Percentiles rank a stretch among this genome's conserved stretches.
phyloP scores from a whole-genome alignment of 441 rosid genomes.

The Eugenia klotzschiana region DNA sequence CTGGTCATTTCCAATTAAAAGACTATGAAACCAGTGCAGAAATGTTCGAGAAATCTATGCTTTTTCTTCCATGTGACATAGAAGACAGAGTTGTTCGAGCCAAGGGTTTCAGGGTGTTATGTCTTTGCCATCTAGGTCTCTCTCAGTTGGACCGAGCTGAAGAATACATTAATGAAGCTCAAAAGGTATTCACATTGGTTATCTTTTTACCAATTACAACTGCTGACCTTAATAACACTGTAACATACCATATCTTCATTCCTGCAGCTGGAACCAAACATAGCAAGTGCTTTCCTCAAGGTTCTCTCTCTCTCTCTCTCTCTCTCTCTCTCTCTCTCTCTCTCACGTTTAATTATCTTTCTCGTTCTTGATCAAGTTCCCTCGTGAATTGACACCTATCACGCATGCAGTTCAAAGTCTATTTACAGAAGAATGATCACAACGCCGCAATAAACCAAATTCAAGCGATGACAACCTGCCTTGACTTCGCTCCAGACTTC shows the following conservation, averaged over 20 bases:
- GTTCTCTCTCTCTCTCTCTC: constrained; percentile 22
- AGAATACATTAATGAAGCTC: constrained; percentile 81
- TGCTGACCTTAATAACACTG: neutral
- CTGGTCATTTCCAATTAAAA: constrained; percentile 58
- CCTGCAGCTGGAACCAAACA: constrained; percentile 83
- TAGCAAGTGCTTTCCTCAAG: constrained; percentile 76
- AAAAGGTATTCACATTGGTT: constrained; percentile 37
- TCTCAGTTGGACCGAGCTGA: constrained; percentile 70
- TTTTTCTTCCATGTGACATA: constrained; percentile 53
- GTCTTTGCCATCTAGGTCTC: constrained; percentile 82
- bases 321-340: neutral
- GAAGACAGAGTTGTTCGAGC: constrained; percentile 68
- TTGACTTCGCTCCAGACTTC: constrained; percentile 73
- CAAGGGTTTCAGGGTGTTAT: constrained; percentile 83
- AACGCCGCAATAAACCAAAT: constrained; percentile 58
- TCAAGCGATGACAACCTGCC: constrained; percentile 53
- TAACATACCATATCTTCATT: constrained; percentile 7
- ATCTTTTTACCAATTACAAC: neutral
- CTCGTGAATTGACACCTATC: neutral
- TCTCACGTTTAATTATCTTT: neutral
- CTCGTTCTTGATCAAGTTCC: neutral
- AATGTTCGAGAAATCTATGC: constrained; percentile 88
- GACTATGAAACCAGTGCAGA: constrained; percentile 72
- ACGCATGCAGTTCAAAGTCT: constrained; percentile 68
- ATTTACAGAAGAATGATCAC: constrained; percentile 44